Evolutionary conservation across 352 stramenopile genomes (phyloP).

Genomic region (Phytophthora pseudosyringae): DNA sequence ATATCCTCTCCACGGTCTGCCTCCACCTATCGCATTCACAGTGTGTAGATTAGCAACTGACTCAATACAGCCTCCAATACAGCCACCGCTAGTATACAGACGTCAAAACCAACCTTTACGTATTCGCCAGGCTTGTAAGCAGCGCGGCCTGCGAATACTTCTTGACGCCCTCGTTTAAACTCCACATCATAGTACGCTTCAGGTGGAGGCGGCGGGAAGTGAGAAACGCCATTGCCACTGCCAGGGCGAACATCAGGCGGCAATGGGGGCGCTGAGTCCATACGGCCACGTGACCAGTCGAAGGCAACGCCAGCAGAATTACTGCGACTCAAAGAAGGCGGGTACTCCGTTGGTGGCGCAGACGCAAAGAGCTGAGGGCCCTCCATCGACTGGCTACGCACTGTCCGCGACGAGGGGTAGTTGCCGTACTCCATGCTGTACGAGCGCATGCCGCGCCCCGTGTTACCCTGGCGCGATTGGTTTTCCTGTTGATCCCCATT

Average conservation of each 20-base stretch:
- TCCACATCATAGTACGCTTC: constrained; percentile 95
- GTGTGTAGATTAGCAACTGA: constrained; percentile 4
- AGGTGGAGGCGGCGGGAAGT: constrained; percentile 65
- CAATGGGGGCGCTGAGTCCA: constrained; percentile 58
- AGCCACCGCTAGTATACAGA: neutral
- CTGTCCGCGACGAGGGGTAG: constrained; percentile 58
- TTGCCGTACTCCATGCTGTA: constrained; percentile 80
- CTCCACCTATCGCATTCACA: constrained; percentile 88
- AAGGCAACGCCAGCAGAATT: constrained; percentile 67
- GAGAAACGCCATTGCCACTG: constrained; percentile 28
- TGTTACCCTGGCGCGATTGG: constrained; percentile 48
- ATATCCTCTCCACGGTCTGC: constrained; percentile 98
- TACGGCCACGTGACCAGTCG: constrained; percentile 62
- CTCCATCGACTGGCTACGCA: constrained; percentile 83
- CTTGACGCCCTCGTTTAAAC: constrained; percentile 94
- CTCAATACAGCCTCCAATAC: neutral
- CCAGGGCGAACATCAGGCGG: constrained; percentile 56
- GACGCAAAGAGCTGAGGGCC: constrained; percentile 64
- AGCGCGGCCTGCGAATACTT: constrained; percentile 90
- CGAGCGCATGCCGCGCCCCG: constrained; percentile 64
- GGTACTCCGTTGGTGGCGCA: constrained; percentile 56
- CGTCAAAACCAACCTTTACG: constrained; percentile 72
- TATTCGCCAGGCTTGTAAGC: constrained; percentile 93
- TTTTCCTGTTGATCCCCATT: constrained; percentile 57
- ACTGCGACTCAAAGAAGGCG: constrained; percentile 57